Evolutionary conservation across 495 filamentous ascomycete species (phyloP), one percentile per base, ranked within the genome.

Genomic region (Corynascus novoguineensis): DNA sequence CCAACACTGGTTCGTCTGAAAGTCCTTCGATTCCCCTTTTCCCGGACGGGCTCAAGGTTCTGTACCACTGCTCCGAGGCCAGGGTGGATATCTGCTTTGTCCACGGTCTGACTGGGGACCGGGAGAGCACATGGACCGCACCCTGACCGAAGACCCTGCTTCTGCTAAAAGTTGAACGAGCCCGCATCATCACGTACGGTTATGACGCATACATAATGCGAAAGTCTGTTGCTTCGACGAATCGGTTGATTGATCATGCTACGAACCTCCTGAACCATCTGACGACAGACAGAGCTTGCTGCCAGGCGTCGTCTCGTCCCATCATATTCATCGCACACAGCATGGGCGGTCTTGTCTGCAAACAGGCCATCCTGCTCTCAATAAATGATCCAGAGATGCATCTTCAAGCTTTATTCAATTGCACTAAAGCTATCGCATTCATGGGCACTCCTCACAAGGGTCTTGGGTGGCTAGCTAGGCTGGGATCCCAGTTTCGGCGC

Each of bases 291-390:
- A 57, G 55, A 37, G n/a, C 8, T 15, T 1, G n/a, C 31, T 10
- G 32, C 50, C 38, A 50, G 17, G 55, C 52, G 14, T 29, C 61
- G 15, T 55, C 32, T 38, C 66, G 61, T 9, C 64, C 65, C 22
- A 54, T 68, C 27, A 59, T 70, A 22, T 64, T 70, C 25, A 55
- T 70, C 29, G 74, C 54, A 60, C 61, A 69, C 17, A 71, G 64
- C 41, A 71, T 81, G 42, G 61, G 57, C 32, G 75, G 77, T 37
- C 67, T 80, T 0, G 71, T 79, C 15, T 73, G 68, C 59, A 64
- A 78, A 38, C 6, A 63, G 35, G 66, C 58, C 45, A 54, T 63
- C 41, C 53, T 64, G 1, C 53, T 57, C 25, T 62, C 62, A 15
- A 50, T 52, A n/a, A n/a, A n/a, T n/a, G n/a, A n/a, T n/a, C n/a